Evolutionary conservation across 495 filamentous ascomycete species (phyloP).

Genomic region (Astrothelium subdiscretum): DNA sequence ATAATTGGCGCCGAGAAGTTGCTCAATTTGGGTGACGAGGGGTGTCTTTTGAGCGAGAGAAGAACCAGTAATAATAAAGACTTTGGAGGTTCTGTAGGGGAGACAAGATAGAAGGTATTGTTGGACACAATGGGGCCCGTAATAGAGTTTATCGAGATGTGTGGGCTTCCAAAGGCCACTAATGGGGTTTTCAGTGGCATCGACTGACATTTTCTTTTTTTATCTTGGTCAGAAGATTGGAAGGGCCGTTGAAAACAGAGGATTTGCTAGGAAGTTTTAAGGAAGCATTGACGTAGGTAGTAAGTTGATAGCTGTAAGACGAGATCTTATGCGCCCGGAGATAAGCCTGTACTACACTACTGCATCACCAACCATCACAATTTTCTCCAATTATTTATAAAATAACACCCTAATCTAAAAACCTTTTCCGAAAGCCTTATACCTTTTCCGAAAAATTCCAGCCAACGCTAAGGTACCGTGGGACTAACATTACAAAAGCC

Average conservation of each 20-base stretch:
- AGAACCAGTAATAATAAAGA: conserved; percentile 23
- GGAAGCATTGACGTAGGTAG: too few relatives aligned
- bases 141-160: conserved; percentile 5
- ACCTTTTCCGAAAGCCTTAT: too few relatives aligned
- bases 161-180: conserved; percentile 33
- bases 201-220: background rate
- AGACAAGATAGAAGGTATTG: conserved; percentile 5
- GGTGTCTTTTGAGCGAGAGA: conserved; percentile 21
- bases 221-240: background rate
- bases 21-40: conserved; percentile 18
- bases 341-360: too few relatives aligned
- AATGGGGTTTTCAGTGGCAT: conserved; percentile 20
- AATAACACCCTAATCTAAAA: too few relatives aligned
- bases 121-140: conserved; percentile 4
- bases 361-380: too few relatives aligned
- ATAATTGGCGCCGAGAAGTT: conserved; percentile 13
- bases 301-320: too few relatives aligned
- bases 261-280: background rate
- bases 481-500: background rate
- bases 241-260: too few relatives aligned
- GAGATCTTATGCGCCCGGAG: too few relatives aligned
- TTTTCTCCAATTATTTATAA: too few relatives aligned
- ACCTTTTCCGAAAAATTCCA: background rate
- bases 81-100: conserved; percentile 11
- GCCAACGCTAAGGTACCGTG: background rate